Evolutionary conservation across 306 rosid species (phyloP), one percentile per base, ranked within the genome.

Genomic region (Delonix regia): DNA sequence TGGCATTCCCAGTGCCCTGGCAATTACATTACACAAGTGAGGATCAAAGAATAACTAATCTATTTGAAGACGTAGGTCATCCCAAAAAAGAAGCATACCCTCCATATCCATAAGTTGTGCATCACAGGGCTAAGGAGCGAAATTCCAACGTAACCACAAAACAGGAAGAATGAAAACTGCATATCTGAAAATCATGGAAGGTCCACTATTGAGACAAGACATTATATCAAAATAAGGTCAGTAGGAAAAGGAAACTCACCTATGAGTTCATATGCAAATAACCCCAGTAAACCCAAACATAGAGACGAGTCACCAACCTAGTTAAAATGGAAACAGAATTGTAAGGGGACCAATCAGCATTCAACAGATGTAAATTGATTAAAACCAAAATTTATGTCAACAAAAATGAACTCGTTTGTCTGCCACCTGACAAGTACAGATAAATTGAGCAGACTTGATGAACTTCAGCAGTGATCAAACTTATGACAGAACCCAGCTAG

Each of bases 61-160:
- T 44, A 74, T 21, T 51, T 69, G 78, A 53, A 85, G 68, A 48
- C 44, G 80, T 36, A 79, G 67, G 78, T 44, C 56, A 85, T 73
- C 55, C 55, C 53, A 81, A 41, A 82, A 82, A 59, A 44, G 53
- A 48, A 56, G 38, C 90, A 75, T 94, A 94, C 98, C 94, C 97
- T 87, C 98, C 98, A 94, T 82, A 91, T 94, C 98, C 98, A 94
- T 74, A 91, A 87, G 86, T 94, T 94, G 91, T 94, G 98, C 98
- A 94, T 94, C 83, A 94, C 97, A 65, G 97, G 98, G 86, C 98
- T 91, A 53, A 94, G 96, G 65, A 91, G 91, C 63, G 96, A 87
- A 86, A 94, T 91, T 80, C 97, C 97, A 61, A 90, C 77, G 80
- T 88, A 90, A 77, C 88, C 94, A 56, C 97, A 87, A 83, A 94